A percentile compares a stretch with the other conserved stretches of the same genome.
Conservation (phyloP, 345 rosid genomes). For the Rhodamnia argentea region DNA sequence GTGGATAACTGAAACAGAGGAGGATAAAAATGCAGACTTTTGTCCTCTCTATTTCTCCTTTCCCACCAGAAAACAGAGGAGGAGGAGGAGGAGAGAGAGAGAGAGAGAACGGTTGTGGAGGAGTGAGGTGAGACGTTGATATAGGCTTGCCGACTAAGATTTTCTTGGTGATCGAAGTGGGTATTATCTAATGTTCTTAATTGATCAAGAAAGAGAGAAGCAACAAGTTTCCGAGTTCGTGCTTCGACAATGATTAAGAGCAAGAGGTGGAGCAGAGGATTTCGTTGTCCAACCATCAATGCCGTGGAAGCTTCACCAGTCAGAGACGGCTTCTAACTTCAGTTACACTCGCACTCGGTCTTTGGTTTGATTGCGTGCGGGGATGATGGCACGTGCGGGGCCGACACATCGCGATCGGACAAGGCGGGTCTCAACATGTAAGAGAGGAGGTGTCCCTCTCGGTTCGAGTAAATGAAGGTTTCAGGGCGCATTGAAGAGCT, state of each 20-base stretch:
- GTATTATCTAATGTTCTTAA: background rate
- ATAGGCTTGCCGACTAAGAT: slow-evolving; percentile 1
- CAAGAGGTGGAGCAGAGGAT: background rate
- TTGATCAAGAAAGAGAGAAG: background rate
- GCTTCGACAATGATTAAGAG: background rate
- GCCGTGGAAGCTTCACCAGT: background rate
- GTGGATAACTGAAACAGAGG: background rate
- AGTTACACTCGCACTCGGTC: background rate
- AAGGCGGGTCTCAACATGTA: background rate
- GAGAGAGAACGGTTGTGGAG: background rate
- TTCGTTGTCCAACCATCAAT: background rate
- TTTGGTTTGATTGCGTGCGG: background rate
- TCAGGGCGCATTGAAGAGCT: background rate
- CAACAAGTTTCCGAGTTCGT: background rate
- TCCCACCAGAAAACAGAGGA: background rate
- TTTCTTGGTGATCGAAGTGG: background rate
- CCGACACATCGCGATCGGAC: background rate
- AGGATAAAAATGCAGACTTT: background rate
- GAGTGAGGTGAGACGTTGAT: slow-evolving; percentile 8
- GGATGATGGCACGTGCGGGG: background rate
- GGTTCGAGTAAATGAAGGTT: background rate
- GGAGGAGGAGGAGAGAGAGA: background rate
- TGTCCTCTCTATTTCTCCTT: background rate
- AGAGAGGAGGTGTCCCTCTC: background rate
- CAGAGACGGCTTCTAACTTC: background rate